These are phyloP conservation scores for Akanthomyces dipterigenus DNA, from an alignment of 2,329 filamentous ascomycete genomes.

Conservation along the genomic window DNA sequence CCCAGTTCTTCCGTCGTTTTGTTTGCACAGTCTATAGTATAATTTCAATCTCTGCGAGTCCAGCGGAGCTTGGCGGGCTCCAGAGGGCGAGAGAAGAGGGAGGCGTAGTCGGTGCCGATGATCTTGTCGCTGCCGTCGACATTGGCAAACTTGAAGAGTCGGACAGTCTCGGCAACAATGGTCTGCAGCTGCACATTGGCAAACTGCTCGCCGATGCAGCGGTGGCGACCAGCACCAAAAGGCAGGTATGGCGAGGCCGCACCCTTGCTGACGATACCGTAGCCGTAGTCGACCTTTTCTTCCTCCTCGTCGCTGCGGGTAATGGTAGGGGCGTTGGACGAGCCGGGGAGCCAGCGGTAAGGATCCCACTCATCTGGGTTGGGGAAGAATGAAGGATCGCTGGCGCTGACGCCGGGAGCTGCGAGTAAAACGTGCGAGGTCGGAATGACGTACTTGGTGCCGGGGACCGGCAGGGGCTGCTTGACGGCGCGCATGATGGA, in stretches of 20 bases:
- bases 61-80: conserved; percentile 67
- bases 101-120: conserved; percentile 61
- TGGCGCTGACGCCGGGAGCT: conserved; percentile 74
- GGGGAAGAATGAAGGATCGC: conserved; percentile 70
- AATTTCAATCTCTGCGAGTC: conserved; percentile 54
- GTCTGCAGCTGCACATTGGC: conserved; percentile 88
- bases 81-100: conserved; percentile 66
- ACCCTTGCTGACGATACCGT: conserved; percentile 87
- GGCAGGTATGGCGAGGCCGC: conserved; percentile 85
- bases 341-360: conserved; percentile 75
- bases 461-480: conserved; percentile 74
- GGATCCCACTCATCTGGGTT: conserved; percentile 81
- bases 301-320: conserved; percentile 48
- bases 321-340: conserved; percentile 45
- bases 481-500: conserved; percentile 92
- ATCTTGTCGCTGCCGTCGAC: conserved; percentile 62
- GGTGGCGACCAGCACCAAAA: conserved; percentile 86
- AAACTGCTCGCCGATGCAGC: conserved; percentile 96
- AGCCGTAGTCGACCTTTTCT: conserved; percentile 87
- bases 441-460: conserved; percentile 77
- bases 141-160: conserved; percentile 74
- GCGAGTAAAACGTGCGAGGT: conserved; percentile 75
- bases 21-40: background rate
- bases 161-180: conserved; percentile 70
- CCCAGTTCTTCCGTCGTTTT: background rate